Evolutionary conservation across 1,139 yeast species (phyloP).

Genomic region (Diutina sp.): DNA sequence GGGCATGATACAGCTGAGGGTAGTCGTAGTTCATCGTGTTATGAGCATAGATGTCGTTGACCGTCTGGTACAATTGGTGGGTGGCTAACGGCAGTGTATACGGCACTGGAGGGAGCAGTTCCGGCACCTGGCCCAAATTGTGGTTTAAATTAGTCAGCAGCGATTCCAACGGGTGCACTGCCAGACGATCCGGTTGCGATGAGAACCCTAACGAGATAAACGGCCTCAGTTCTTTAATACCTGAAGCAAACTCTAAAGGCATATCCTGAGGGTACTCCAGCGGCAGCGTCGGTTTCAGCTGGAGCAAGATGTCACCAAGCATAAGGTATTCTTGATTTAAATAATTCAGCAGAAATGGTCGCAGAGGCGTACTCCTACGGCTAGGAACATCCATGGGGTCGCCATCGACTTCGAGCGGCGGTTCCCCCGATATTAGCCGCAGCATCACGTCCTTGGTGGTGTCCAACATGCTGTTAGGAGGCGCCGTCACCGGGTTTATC

Average conservation of each 20-base stretch:
- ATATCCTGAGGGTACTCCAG: constrained; percentile 7
- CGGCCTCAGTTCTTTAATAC: constrained; percentile 15
- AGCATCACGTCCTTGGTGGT: constrained; percentile 28
- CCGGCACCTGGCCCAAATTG: constrained; percentile 5
- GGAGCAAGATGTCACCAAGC: constrained; percentile 38
- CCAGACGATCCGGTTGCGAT: background rate
- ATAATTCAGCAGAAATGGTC: constrained; percentile 24
- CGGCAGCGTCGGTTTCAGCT: constrained; percentile 38
- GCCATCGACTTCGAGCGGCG: constrained; percentile 10
- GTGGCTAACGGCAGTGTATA: constrained; percentile 46
- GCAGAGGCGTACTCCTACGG: constrained; percentile 5
- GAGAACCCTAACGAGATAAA: constrained; percentile 26
- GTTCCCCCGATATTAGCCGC: constrained; percentile 11
- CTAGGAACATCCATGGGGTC: constrained; percentile 9
- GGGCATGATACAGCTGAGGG: constrained; percentile 53
- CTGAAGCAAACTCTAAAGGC: background rate
- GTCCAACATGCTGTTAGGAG: constrained; percentile 13
- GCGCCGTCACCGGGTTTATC: background rate
- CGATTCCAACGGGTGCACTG: background rate
- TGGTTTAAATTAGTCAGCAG: constrained; percentile 5
- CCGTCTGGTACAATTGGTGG: constrained; percentile 48
- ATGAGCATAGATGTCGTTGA: constrained; percentile 50
- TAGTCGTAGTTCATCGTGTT: constrained; percentile 49
- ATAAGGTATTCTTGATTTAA: constrained; percentile 45
- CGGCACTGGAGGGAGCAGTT: constrained; percentile 9